phyloP scores from a whole-genome alignment of 257 asterid species.

The Solanum piurae region DNA sequence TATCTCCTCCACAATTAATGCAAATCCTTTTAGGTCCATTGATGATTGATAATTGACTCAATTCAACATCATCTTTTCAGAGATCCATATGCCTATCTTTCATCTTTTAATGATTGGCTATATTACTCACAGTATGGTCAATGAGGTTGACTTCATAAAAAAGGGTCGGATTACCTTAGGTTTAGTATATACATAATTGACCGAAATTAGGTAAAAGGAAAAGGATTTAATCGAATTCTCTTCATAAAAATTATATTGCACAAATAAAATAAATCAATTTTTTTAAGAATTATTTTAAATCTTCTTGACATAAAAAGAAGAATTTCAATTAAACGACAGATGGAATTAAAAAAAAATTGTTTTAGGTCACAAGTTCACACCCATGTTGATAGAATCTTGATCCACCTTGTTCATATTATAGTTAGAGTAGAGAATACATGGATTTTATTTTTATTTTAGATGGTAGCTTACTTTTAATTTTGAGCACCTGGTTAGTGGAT shows the following conservation, averaged over 20 bases:
- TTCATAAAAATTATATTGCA: background rate
- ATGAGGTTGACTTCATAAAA: background rate
- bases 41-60: background rate
- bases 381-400: background rate
- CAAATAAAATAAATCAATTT: background rate
- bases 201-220: too few species aligned
- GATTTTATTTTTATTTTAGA: background rate
- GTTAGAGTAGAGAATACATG: background rate
- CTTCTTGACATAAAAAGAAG: background rate
- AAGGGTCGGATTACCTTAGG: background rate
- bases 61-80: background rate
- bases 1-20: background rate
- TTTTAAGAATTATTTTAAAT: background rate
- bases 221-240: background rate
- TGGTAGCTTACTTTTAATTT: background rate
- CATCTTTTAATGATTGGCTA: background rate
- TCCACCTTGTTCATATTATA: background rate
- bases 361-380: background rate
- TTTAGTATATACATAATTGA: background rate
- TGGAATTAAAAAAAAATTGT: fast-evolving
- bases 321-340: background rate
- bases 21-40: background rate
- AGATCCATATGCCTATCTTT: background rate
- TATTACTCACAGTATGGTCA: background rate
- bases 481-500: background rate